phyloP scores from a whole-genome alignment of 331 rosid genomes.

The Acacia pycnantha region DNA sequence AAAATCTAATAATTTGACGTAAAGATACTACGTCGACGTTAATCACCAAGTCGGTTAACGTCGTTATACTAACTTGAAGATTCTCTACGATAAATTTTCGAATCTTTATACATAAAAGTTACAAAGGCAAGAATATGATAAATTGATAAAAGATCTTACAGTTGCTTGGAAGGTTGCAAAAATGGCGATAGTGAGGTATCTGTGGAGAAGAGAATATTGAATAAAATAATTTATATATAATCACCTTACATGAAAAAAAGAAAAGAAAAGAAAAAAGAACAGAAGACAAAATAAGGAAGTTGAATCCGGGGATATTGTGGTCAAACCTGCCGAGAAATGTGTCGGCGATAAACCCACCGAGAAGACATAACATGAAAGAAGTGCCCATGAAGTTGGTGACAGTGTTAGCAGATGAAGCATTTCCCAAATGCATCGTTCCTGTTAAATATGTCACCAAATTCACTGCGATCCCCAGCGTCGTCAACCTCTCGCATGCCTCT shows the following conservation, averaged over 20 bases:
- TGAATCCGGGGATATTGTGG: neutral
- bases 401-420: constrained; percentile 71
- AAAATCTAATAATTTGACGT: no score
- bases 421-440: constrained; percentile 86
- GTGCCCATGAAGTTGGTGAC: constrained; percentile 94
- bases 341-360: constrained; percentile 91
- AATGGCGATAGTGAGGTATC: constrained; percentile 84
- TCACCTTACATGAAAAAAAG: no score
- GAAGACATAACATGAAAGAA: constrained; percentile 83
- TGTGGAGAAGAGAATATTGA: constrained; percentile 9
- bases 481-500: constrained; percentile 75
- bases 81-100: no score
- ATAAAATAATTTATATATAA: neutral
- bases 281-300: neutral
- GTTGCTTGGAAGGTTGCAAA: constrained; percentile 83
- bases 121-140: no score
- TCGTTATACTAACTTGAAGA: neutral
- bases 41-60: neutral
- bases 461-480: constrained; percentile 81
- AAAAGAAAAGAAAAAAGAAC: neutral
- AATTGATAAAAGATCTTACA: constrained; percentile 43
- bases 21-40: neutral
- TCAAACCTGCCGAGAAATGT: constrained; percentile 80
- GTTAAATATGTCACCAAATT: constrained; percentile 87
- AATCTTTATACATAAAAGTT: no score